A percentile compares a stretch with the other conserved stretches of the same genome.
phyloP scores from a whole-genome alignment of 805 yeast species.

The Priceomyces carsonii region DNA sequence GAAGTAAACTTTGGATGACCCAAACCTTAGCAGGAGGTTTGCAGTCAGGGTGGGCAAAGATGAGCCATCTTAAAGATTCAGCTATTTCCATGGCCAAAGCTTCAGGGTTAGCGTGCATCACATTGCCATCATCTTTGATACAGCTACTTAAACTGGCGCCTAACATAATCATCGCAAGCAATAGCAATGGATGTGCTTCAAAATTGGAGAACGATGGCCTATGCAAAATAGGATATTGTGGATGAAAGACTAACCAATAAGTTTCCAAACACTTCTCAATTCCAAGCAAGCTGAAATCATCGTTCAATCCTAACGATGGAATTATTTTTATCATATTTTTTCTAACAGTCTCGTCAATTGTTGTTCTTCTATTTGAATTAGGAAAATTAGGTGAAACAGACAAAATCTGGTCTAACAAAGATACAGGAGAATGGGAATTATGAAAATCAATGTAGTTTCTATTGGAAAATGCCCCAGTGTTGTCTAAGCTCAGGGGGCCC shows the following conservation, averaged over 20 bases:
- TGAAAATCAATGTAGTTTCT: conserved; percentile 8
- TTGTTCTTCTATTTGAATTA: conserved; percentile 13
- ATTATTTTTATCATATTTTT: conserved; percentile 12
- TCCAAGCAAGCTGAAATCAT: conserved; percentile 16
- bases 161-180: conserved; percentile 54
- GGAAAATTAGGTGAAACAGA: conserved; percentile 22
- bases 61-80: conserved; percentile 62
- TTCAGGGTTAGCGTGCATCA: conserved; percentile 15
- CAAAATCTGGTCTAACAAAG: conserved; percentile 16
- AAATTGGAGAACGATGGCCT: conserved; percentile 54
- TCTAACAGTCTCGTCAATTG: conserved; percentile 14
- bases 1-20: conserved; percentile 67
- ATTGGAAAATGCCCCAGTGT: conserved; percentile 4
- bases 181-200: conserved; percentile 46
- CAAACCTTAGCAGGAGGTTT: conserved; percentile 73
- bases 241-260: conserved; percentile 60
- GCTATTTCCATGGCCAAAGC: conserved; percentile 49
- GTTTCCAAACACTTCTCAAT: conserved; percentile 25
- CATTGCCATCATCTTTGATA: conserved; percentile 19
- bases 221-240: conserved; percentile 60
- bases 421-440: conserved; percentile 18
- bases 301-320: conserved; percentile 15
- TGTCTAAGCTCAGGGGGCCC: neutral
- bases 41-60: conserved; percentile 67
- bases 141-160: conserved; percentile 49